Base-by-base conservation (phyloP, 78 protist species). In the Monocercomonoides exilis region DNA sequence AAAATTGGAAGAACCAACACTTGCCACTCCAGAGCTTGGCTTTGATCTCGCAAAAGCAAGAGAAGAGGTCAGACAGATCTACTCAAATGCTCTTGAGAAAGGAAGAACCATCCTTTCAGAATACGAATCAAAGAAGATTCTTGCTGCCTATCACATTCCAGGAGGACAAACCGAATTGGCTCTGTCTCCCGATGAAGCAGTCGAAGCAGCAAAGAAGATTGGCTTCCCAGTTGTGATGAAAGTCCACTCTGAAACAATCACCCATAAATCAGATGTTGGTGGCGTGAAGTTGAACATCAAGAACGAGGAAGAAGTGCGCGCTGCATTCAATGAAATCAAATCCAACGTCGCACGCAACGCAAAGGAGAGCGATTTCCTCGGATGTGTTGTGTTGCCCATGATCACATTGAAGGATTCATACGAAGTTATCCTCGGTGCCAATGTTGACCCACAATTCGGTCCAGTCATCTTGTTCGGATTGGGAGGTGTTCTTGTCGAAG, bases 181-280 rank as follows among this genome's bases (percentile, higher is more conserved):
- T 45, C 3, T 36, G 41, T 3, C 64, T 46, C 38, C 88, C 82
- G 88, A 35, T 41, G 33, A 44, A 35, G n/a, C 4, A 1, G 91
- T 86, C 38, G 46, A 1, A 21, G 3, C 44, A 38, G 46, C 87
- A 43, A 81, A 1, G 46, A 81, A 81, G 85, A 5, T 81, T n/a
- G 85, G 85, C 46, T 81, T 36, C 85, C 91, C 91, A n/a, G 87
- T 81, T 1, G 91, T 89, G 41, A 45, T 89, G 32, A 89, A 89
- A 87, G 77, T 89, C 63, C 88, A 84, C 46, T 89, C 91, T n/a
- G 84, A 84, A 6, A 84, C 81, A 45, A 84, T 89, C 87, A 89
- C 87, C 41, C 91, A 89, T 84, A 89, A 89, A 82, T 46, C 87
- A 44, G 87, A 89, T 42, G 87, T 84, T 38, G 91, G 91, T 45